Conservation (phyloP, 495 filamentous ascomycete species). For the Hyaloscypha variabilis region DNA sequence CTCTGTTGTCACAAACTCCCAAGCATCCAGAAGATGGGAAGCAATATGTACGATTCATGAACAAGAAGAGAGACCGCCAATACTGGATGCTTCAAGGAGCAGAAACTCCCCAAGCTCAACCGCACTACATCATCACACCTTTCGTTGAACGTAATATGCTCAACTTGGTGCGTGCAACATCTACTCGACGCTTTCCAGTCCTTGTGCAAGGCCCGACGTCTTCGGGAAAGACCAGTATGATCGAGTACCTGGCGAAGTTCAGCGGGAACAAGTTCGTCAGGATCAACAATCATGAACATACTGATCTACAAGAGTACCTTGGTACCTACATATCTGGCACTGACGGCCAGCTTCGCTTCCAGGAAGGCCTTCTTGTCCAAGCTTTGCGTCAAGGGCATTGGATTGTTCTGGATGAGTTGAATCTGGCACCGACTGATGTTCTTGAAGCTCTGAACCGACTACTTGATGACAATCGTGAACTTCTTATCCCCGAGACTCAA, state of each 20-base stretch:
- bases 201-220: conserved; percentile 98
- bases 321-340: conserved; percentile 88
- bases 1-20: conserved; percentile 73
- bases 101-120: conserved; percentile 65
- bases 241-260: conserved; percentile 93
- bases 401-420: conserved; percentile 98
- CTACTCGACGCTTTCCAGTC: conserved; percentile 88
- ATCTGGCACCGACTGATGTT: conserved; percentile 94
- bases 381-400: conserved; percentile 92
- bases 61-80: conserved; percentile 62
- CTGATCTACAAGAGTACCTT: conserved; percentile 96
- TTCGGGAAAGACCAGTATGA: conserved; percentile 98
- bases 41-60: conserved; percentile 77
- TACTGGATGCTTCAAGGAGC: conserved; percentile 88
- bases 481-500: conserved; percentile 96
- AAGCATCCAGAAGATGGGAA: conserved; percentile 73
- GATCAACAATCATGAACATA: conserved; percentile 99
- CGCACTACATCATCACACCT: conserved; percentile 94
- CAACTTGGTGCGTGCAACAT: conserved; percentile 90
- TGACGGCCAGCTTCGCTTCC: conserved; percentile 83
- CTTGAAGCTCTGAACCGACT: conserved; percentile 93
- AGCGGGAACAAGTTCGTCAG: conserved; percentile 96
- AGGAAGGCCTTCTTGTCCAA: conserved; percentile 93
- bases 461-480: conserved; percentile 95
- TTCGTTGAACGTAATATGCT: conserved; percentile 93